Evolutionary conservation across 2,329 filamentous ascomycete genomes (phyloP), one percentile per base, ranked within the genome.

Genomic region (Diaporthe sp.): DNA sequence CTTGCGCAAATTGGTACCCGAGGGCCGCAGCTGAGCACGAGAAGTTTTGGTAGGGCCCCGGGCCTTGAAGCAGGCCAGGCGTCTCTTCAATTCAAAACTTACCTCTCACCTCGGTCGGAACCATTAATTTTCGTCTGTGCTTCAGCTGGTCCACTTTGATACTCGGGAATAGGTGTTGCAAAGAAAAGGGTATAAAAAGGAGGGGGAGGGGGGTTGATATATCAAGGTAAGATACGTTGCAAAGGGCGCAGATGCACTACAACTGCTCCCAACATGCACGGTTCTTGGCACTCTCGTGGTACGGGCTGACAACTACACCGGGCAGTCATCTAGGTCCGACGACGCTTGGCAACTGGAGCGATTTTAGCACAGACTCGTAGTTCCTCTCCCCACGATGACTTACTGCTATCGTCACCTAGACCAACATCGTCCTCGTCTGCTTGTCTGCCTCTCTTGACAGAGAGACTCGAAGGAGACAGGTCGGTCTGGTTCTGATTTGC

Each of bases 341-440:
- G 86, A 78, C 89, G 89, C 83, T 89, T 91, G 82, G 84, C 80
- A 80, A 88, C 88, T 83, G 78, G 74, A 52, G 76, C 75, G 19
- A 76, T 71, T 78, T 86, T 80, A 85, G 84, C 69, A 76, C 17
- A 22, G 22, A 10, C n/a, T 42, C 38, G 28, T 52, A 13, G 19
- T 10, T 42, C 7, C 22, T 17, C 33, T 15, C 9, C 25, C 9
- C 35, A 35, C 4, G 4, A 25, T 4, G 67, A 76, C 77, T 45
- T 80, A 83, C 81, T 81, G 77, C 82, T 80, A 74, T 82, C 81
- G 73, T 82, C 82, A 78, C 82, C 83, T 92, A 78, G 77, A 55
- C 72, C 77, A 72, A 81, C 82, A 61, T 75, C 69, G 33, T 78
- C 80, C 64, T 81, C 79, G 58, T 81, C 78, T 40, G 79, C 80